Evolutionary conservation across 805 yeast genomes (phyloP).

Genomic region (Candida rishiriensis): DNA sequence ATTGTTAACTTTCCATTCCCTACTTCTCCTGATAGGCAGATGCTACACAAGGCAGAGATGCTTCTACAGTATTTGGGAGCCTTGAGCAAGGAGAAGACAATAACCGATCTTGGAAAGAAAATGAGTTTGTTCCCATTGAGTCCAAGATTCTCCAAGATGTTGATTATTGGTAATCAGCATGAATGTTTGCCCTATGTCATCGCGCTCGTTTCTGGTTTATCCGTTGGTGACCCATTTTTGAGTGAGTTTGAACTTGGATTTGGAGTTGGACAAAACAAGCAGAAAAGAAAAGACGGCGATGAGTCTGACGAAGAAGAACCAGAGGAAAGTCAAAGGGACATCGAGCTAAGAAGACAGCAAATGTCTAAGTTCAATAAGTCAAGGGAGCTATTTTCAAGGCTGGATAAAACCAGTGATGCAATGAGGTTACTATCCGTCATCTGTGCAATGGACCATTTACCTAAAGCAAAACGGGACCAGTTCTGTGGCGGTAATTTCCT

Average conservation of each 20-base stretch:
- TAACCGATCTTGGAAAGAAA: conserved; percentile 76
- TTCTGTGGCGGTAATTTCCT: conserved; percentile 64
- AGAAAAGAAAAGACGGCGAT: conserved; percentile 26
- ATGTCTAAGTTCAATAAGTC: conserved; percentile 55
- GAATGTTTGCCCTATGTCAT: conserved; percentile 84
- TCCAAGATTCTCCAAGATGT: conserved; percentile 89
- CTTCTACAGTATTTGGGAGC: conserved; percentile 77
- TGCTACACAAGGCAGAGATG: conserved; percentile 62
- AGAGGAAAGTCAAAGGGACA: conserved; percentile 32
- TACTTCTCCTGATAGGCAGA: conserved; percentile 72
- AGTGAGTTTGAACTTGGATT: conserved; percentile 72
- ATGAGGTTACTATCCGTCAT: conserved; percentile 72
- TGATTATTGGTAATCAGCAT: conserved; percentile 81
- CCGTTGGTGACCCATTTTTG: conserved; percentile 90
- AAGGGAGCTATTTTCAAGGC: conserved; percentile 52
- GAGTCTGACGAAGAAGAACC: conserved; percentile 34
- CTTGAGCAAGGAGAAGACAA: conserved; percentile 44
- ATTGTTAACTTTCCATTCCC: conserved; percentile 90
- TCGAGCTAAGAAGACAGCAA: conserved; percentile 36
- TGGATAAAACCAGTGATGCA: conserved; percentile 75
- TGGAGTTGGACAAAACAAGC: conserved; percentile 22
- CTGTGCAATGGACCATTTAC: conserved; percentile 81
- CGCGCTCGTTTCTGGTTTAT: conserved; percentile 84
- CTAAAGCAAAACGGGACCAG: conserved; percentile 37
- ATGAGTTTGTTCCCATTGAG: conserved; percentile 92